Base-by-base conservation (phyloP, 257 asterid genomes). In the Capsicum chinense region DNA sequence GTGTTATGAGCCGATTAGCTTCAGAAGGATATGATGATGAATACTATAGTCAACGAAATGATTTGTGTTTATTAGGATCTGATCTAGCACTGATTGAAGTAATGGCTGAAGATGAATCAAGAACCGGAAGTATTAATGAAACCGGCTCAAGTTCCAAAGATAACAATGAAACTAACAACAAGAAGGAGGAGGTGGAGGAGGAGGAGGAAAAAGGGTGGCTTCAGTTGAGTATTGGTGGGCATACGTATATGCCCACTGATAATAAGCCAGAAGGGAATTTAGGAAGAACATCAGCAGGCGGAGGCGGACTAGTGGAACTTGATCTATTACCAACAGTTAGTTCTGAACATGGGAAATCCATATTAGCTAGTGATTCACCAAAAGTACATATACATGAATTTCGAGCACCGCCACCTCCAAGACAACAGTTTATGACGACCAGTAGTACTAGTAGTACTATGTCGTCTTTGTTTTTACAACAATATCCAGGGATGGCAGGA, bases 171-270 rank as follows among this genome's bases (percentile, higher is more conserved):
- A 39, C 42, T 7, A 63, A n/a, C 54, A 90, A 86, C n/a, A 87
- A 85, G 52, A 4, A 63, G 39, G 16, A 63, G 1, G 70, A 64
- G 2, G 59, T 69, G 0, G 83, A 86, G 3, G 88, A 78, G 0
- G 83, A 84, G 1, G 78, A 80, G 0, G 84, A 83, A 6, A 74
- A 79, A 14, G 90, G 82, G 10, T 96, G 99, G 99, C 91, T 96
- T 48, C 98, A 91, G 70, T 90, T 96, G 52, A 82, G 98, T 71
- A 92, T 94, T 56, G 98, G 98, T 44, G 84, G 89, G 57, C 60
- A 26, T 83, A 67, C 82, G 37, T 16, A 14, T 37, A 67, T 16
- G 56, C 26, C 57, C 78, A 56, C 84, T 64, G 14, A 7, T 60
- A 21, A n/a, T n/a, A 83, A 44, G 26, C 21, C 47, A 60, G 9